Evolutionary conservation across 208 protist genomes (phyloP), one percentile per base, ranked within the genome.

Genomic region (Trypanosoma lewisi): DNA sequence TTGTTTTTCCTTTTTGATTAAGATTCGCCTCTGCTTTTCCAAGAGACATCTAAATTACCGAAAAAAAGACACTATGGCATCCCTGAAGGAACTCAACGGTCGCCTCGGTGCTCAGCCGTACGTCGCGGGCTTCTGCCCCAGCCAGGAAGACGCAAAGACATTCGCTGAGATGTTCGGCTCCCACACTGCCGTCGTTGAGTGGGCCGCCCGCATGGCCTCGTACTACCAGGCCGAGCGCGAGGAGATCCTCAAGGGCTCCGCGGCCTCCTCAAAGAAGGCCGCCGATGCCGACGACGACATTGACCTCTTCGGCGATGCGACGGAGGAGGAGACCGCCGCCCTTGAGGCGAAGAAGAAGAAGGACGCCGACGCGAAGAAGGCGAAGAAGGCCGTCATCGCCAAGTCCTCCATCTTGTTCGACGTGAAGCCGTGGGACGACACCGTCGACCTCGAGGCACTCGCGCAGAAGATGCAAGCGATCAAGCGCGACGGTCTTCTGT

Each of bases 351-450:
- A 93, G 85, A 93, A 93, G 74, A 80, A 78, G 52, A 82, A 83
- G 75, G 86, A 93, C 54, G 85, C 85, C 5, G 84, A 82, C 30
- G 78, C 78, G 56, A 91, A 96, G 79, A 89, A 85, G 75, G 74
- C 58, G 50, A 94, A 94, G 82, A 83, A 84, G 81, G 79, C 52
- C 4, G 77, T 87, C 51, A 82, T 93, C 37, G 88, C 90, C 55
- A 96, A 96, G 81, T 94, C 91, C 23, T 90, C 82, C 47, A 92
- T 98, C 54, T 70, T 98, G 14, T 80, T 97, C 28, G 91, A 97
- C 71, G 78, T 98, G 60, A 98, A 98, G 77, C 86, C 90, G 65
- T 98, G 91, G 91, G 95, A 98, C 54, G 95, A 97, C 77, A 85
- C 80, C 50, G 78, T 95, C 33, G 82, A 94, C 64, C 78, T 98